Evolutionary conservation across 805 yeast species (phyloP).

Genomic region (Barnettozyma vustinii): DNA sequence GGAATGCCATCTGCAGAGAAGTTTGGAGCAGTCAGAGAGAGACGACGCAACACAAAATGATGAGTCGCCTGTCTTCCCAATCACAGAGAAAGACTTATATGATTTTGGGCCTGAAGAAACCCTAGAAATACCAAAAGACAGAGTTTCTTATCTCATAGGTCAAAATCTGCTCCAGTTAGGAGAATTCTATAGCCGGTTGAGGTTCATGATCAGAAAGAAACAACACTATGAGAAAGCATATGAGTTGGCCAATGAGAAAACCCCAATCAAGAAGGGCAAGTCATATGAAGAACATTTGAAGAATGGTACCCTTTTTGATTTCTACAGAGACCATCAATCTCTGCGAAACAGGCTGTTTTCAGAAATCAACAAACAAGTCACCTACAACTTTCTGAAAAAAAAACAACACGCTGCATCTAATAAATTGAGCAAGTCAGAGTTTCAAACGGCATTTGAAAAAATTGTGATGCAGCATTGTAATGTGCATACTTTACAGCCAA

Average conservation of each 20-base stretch:
- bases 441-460: slow-evolving; percentile 1
- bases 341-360: slow-evolving; percentile 4
- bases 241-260: background rate
- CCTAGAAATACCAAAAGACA: slow-evolving; percentile 3
- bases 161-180: background rate
- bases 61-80: slow-evolving; percentile 1
- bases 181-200: background rate
- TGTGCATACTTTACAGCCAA: background rate
- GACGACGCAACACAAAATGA: background rate
- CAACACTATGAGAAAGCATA: background rate
- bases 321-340: slow-evolving; percentile 1
- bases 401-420: background rate
- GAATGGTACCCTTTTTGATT: slow-evolving; percentile 3
- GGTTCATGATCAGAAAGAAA: background rate
- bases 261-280: background rate
- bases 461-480: background rate
- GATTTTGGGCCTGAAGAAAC: background rate
- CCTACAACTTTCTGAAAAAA: slow-evolving; percentile 1
- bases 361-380: background rate
- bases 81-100: slow-evolving; percentile 9
- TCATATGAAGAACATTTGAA: background rate
- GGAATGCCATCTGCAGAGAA: background rate
- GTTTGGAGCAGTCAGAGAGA: background rate
- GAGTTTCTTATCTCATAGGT: slow-evolving; percentile 4
- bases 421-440: background rate